Evolutionary conservation across 345 rosid genomes (phyloP).

Genomic region (Gossypium thurberi): DNA sequence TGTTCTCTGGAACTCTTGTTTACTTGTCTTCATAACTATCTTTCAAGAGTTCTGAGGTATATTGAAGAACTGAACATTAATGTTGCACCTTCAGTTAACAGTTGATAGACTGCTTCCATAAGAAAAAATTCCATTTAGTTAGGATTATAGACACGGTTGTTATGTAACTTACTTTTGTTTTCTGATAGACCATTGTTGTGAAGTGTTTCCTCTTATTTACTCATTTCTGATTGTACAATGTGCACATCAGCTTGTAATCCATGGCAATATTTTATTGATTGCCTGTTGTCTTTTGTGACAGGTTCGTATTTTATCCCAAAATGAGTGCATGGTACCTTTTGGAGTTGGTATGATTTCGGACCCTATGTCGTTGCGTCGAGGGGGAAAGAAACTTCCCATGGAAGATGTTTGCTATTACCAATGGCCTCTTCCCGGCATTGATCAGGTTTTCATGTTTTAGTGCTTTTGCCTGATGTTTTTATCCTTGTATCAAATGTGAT

Average conservation of each 20-base stretch:
- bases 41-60: not conserved
- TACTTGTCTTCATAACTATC: not conserved
- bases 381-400: slow-evolving; percentile 91
- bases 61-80: not conserved
- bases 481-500: slow-evolving; percentile 11
- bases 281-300: slow-evolving; percentile 22
- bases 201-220: not conserved
- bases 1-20: not conserved
- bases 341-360: slow-evolving; percentile 86
- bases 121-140: not conserved
- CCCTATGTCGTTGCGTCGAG: slow-evolving; percentile 92
- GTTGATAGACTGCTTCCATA: not conserved
- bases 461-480: not conserved
- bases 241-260: not conserved
- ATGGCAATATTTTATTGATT: not conserved
- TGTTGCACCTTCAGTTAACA: not conserved
- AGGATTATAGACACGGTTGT: not conserved
- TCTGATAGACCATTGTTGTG: not conserved
- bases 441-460: slow-evolving; percentile 47
- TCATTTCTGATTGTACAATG: not conserved
- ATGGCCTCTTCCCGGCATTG: slow-evolving; percentile 86
- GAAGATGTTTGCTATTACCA: slow-evolving; percentile 88
- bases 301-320: slow-evolving; percentile 61
- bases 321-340: slow-evolving; percentile 52
- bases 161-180: not conserved